These are phyloP conservation scores for Clitoria ternatea DNA, from an alignment of 306 rosid genomes.

Conservation along the genomic window DNA sequence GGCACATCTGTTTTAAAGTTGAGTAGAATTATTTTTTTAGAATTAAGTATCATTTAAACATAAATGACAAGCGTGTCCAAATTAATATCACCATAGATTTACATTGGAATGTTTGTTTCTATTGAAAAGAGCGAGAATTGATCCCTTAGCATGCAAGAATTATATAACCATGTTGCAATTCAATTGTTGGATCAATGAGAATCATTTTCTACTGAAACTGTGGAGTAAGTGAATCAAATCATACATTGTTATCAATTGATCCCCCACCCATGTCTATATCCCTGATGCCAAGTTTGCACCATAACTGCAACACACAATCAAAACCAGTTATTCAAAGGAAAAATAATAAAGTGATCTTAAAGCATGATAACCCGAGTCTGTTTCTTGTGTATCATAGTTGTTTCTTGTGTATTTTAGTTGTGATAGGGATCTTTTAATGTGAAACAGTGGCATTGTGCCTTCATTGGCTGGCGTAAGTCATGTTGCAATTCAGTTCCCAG, in stretches of 20 bases:
- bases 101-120: no score
- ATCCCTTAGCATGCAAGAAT: conserved; percentile 1
- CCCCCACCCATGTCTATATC: not conserved
- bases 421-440: conserved; percentile 26
- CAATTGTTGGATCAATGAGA: not conserved
- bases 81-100: no score
- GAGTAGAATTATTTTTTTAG: no score
- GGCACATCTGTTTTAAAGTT: no score
- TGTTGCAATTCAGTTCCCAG: conserved; percentile 95
- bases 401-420: not conserved
- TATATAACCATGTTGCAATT: not conserved
- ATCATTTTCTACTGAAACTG: not conserved
- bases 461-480: conserved; percentile 93
- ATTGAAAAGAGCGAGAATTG: no score
- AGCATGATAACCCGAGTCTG: not conserved
- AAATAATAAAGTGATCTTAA: not conserved
- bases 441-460: conserved; percentile 84
- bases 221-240: not conserved
- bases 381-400: conserved; percentile 1
- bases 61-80: no score
- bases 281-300: not conserved
- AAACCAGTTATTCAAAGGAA: not conserved
- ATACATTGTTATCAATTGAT: not conserved
- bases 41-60: no score
- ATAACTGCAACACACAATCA: not conserved